Conservation (phyloP, 208 protist genomes). For the Porcisia deanei region DNA sequence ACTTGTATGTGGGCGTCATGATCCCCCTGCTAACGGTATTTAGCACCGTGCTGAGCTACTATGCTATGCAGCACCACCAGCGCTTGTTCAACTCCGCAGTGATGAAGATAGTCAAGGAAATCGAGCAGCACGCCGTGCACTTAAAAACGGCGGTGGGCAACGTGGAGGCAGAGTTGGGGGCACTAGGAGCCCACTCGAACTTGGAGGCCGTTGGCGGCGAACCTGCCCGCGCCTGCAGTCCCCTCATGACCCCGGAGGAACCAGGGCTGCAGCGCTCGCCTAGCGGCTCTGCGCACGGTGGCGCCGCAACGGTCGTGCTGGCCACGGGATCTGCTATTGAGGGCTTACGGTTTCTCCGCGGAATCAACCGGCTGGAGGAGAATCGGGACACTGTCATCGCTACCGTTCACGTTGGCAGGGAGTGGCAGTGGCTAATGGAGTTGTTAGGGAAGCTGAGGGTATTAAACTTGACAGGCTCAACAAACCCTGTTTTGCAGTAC, state of each 20-base stretch:
- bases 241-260: conserved; percentile 6
- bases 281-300: not conserved
- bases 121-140: conserved; percentile 31
- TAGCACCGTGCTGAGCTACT: conserved; percentile 47
- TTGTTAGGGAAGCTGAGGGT: conserved; percentile 6
- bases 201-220: not conserved
- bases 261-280: not conserved
- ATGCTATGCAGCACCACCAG: conserved; percentile 39
- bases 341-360: conserved; percentile 7
- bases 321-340: not conserved
- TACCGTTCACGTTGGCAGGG: conserved; percentile 30
- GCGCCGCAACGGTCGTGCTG: not conserved
- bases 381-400: conserved; percentile 18
- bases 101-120: conserved; percentile 30
- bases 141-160: conserved; percentile 23
- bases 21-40: conserved; percentile 46
- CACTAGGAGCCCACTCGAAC: conserved; percentile 7
- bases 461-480: not conserved
- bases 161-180: conserved; percentile 26
- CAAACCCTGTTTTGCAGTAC: conserved; percentile 1
- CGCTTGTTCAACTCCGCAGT: conserved; percentile 31
- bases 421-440: conserved; percentile 27
- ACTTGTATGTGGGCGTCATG: conserved; percentile 55
- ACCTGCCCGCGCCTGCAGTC: not conserved
- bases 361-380: conserved; percentile 22